phyloP scores from a whole-genome alignment of 2,329 filamentous ascomycete species.

The Aspergillus luchuensis region DNA sequence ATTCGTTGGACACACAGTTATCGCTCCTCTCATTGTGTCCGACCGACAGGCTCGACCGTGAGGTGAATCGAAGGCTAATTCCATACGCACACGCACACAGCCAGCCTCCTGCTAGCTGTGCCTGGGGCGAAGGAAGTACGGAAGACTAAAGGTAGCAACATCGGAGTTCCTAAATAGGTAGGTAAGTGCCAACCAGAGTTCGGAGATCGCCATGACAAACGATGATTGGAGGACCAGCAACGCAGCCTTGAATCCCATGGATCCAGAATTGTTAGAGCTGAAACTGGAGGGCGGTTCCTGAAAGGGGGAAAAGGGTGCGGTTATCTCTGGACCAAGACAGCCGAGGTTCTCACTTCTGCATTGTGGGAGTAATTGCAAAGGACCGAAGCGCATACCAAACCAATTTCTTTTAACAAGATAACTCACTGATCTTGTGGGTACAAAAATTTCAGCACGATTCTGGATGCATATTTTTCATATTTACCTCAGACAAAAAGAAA shows the following conservation, averaged over 20 bases:
- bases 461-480: neutral
- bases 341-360: neutral
- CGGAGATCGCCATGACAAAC: neutral
- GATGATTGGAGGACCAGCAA: neutral
- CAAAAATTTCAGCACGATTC: neutral
- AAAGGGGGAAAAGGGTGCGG: conserved; percentile 10
- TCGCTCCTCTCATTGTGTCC: neutral
- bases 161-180: neutral
- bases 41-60: neutral
- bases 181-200: conserved; percentile 3
- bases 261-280: neutral
- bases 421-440: neutral
- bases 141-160: neutral
- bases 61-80: neutral
- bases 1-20: neutral
- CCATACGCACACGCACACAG: neutral
- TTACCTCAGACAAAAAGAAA: neutral
- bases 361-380: neutral
- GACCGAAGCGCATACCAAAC: neutral
- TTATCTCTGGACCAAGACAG: neutral
- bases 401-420: neutral
- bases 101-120: neutral
- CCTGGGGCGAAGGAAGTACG: neutral
- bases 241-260: neutral
- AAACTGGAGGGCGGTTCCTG: conserved; percentile 5